Conservation (phyloP, 257 asterid species). For the Nicotiana otophora region DNA sequence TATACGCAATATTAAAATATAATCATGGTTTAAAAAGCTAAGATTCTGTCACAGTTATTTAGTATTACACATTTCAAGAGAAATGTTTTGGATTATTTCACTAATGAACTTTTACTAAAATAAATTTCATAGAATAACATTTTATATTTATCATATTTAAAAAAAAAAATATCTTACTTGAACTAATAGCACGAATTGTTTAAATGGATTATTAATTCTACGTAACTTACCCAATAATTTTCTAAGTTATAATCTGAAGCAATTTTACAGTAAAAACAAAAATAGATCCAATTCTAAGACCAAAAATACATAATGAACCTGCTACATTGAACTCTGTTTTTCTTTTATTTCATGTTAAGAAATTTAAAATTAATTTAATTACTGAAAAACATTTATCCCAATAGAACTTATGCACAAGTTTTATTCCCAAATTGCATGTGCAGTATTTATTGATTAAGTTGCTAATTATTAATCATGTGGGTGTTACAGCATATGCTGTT, state of each 20-base stretch:
- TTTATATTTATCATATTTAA: not conserved
- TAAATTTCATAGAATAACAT: not conserved
- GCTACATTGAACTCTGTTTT: not conserved
- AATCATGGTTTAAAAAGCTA: not conserved
- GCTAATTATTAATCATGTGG: not conserved
- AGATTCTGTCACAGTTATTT: not conserved
- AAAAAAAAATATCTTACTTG: not conserved
- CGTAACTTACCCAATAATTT: not conserved
- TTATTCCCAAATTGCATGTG: slow-evolving; percentile 1
- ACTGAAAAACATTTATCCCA: not conserved
- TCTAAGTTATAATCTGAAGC: not conserved
- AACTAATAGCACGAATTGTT: not conserved
- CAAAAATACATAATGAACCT: not conserved
- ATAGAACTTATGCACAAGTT: not conserved
- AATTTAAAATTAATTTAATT: not conserved
- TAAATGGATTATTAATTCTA: not conserved
- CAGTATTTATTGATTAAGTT: not conserved
- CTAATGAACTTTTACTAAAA: not conserved
- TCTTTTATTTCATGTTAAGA: not conserved
- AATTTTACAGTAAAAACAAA: not conserved
- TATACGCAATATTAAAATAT: not conserved
- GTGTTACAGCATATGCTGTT: not conserved
- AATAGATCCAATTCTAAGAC: not conserved
- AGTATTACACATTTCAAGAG: not conserved
- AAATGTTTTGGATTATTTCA: not conserved